Evolutionary conservation across 1,284 basidiomycete species (phyloP).

Genomic region (Marasmius tenuissimus): DNA sequence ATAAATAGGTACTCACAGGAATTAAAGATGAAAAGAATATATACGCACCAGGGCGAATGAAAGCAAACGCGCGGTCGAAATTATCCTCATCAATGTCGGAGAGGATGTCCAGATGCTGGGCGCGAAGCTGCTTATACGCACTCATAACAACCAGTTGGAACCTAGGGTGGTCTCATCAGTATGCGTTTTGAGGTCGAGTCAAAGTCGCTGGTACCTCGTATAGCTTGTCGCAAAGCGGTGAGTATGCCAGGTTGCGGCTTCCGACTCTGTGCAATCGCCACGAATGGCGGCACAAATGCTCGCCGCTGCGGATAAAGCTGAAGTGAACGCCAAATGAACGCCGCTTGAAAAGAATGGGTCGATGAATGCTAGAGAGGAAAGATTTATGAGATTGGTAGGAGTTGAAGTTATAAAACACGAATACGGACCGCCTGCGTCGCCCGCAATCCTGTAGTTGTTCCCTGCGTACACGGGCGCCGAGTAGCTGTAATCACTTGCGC

Average conservation of each 20-base stretch:
- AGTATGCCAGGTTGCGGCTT: slow-evolving; percentile 50
- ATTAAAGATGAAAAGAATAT: neutral
- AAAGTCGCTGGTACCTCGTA: slow-evolving; percentile 41
- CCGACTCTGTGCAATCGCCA: slow-evolving; percentile 47
- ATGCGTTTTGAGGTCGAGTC: neutral
- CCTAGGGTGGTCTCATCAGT: slow-evolving; percentile 27
- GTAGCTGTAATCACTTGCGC: slow-evolving; percentile 60
- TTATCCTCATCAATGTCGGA: slow-evolving; percentile 54
- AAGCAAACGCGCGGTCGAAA: slow-evolving; percentile 59
- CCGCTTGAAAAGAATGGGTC: slow-evolving; percentile 67
- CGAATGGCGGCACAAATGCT: slow-evolving; percentile 53
- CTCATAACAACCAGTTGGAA: slow-evolving; percentile 65
- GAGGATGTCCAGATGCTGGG: slow-evolving; percentile 48
- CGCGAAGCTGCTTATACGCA: slow-evolving; percentile 61
- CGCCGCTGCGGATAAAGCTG: slow-evolving; percentile 54
- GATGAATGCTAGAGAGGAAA: slow-evolving; percentile 49
- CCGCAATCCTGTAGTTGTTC: slow-evolving; percentile 48
- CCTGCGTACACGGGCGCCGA: slow-evolving; percentile 51
- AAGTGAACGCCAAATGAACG: slow-evolving; percentile 59
- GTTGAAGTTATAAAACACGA: neutral
- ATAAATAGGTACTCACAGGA: neutral
- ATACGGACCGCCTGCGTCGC: slow-evolving; percentile 60
- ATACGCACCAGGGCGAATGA: slow-evolving; percentile 49
- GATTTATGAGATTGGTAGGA: neutral
- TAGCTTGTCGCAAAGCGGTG: slow-evolving; percentile 52